Evolutionary conservation across 176 grass and related monocot species (phyloP), one percentile per base, ranked within the genome.

Genomic region (Oryza glaberrima): DNA sequence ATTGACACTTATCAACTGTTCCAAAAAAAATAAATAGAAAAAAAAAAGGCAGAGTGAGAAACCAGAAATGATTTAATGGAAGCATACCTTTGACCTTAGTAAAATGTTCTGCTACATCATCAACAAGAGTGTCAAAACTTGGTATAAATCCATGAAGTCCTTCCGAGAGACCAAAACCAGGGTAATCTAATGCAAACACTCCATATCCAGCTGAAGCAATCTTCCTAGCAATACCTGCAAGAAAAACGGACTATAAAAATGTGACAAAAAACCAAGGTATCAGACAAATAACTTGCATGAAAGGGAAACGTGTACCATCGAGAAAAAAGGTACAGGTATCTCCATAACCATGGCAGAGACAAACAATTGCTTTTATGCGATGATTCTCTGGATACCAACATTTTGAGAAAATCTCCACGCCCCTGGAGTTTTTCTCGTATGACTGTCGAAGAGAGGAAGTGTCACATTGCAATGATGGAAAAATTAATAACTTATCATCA

Each of bases 241-340:
- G 23, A 65, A 72, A 77, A 79, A 81, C 2, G 61, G 80, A 75
- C 22, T 63, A 73, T 41, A 60, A 15, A 71, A 66, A 76, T 81
- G 22, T 75, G 82, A 56, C 14, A 75, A 81, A 76, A 58, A 69
- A 44, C 1, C 3, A 38, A 76, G 77, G 44, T 19, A 86, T 46
- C 15, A 70, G 51, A 82, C 11, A 15, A 77, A 78, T 35, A 81
- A 81, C 22, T 80, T 82, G 60, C 44, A 77, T 84, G n/a, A 69
- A 28, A 80, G 9, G 43, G 61, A 7, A 86, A 78, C 38, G 28
- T 60, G 9, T 83, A 98, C 96, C 96, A 89, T 98, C 96, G 78
- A 98, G 91, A 90, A 98, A 98, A 87, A 98, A 98, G 11, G 96
- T 95, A 72, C 93, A 98, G 11, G 96, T 98, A 76, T 98, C 93